Evolutionary conservation across 192 early-diverging fungal species (phyloP).

Genomic region (Coemansia sp.): DNA sequence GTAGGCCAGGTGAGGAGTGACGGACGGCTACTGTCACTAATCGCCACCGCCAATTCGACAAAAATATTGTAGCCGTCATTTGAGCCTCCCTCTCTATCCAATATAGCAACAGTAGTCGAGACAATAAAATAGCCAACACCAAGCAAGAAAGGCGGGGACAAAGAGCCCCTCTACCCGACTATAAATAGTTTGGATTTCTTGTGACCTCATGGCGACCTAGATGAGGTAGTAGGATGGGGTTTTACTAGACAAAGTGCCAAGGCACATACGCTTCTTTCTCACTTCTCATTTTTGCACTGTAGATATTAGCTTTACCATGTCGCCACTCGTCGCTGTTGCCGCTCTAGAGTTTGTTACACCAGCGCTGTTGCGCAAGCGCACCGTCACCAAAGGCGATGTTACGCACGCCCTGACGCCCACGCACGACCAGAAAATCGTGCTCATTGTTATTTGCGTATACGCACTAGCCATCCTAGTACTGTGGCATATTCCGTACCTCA

Average conservation of each 20-base stretch:
- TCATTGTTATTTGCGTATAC: constrained; percentile 65
- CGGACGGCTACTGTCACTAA: not conserved
- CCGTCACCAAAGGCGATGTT: constrained; percentile 32
- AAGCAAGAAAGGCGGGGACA: not conserved
- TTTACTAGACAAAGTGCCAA: not conserved
- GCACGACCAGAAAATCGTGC: constrained; percentile 34
- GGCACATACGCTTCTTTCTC: not conserved
- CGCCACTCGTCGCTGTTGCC: constrained; percentile 1
- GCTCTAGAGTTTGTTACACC: not conserved
- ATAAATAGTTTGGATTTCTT: not conserved
- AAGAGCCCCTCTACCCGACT: not conserved
- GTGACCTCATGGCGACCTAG: not conserved
- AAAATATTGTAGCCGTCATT: not conserved
- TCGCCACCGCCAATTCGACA: constrained; percentile 6
- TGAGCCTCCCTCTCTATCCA: not conserved
- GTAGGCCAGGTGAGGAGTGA: not conserved
- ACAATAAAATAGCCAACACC: not conserved
- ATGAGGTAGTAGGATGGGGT: not conserved
- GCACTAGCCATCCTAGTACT: constrained; percentile 66
- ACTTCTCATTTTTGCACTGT: not conserved
- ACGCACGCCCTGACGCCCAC: constrained; percentile 41
- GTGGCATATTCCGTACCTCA: constrained; percentile 86
- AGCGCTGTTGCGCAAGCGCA: constrained; percentile 14
- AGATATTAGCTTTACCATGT: constrained; percentile 2
- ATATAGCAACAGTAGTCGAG: not conserved